Evolutionary conservation across 768 basidiomycete species (phyloP).

Genomic region (Pulveroboletus sp.): DNA sequence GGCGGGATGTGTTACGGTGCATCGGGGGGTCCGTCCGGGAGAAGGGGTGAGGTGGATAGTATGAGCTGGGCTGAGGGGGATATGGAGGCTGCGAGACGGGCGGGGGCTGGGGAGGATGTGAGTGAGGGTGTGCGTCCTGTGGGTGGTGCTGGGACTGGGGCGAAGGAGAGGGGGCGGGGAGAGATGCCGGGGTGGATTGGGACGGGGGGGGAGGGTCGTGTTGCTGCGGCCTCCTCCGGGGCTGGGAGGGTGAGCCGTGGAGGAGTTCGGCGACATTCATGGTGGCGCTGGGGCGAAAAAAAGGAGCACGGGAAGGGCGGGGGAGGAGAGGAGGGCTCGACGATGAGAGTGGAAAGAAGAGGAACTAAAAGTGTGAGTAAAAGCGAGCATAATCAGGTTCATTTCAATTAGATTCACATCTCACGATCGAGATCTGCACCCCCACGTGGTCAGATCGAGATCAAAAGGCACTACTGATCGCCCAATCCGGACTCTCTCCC

Average conservation of each 20-base stretch:
- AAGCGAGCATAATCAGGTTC: conserved; percentile 31
- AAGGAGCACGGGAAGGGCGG: neutral
- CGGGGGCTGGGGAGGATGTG: conserved; percentile 14
- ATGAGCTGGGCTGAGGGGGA: conserved; percentile 24
- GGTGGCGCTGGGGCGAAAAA: neutral
- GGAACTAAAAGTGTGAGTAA: conserved; percentile 26
- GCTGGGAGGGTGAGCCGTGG: conserved; percentile 66
- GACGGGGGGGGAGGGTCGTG: conserved; percentile 24
- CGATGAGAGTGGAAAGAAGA: conserved; percentile 28
- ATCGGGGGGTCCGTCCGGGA: conserved; percentile 19
- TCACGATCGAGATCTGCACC: conserved; percentile 29
- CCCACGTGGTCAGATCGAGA: conserved; percentile 33
- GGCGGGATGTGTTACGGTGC: conserved; percentile 30
- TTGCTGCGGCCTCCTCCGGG: conserved; percentile 33
- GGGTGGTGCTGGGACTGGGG: conserved; percentile 30
- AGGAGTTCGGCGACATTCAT: conserved; percentile 73
- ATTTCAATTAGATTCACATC: conserved; percentile 35
- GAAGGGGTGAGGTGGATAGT: conserved; percentile 18
- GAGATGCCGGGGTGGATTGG: conserved; percentile 24
- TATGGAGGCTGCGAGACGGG: conserved; percentile 16
- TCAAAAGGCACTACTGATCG: conserved; percentile 16
- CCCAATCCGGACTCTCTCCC: neutral
- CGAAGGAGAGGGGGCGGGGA: conserved; percentile 28
- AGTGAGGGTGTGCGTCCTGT: conserved; percentile 24
- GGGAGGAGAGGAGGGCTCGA: conserved; percentile 10